Percentiles rank a stretch among this genome's conserved stretches.
These are phyloP conservation scores for Suillus subalutaceus DNA, from an alignment of 768 basidiomycete species.

Conservation along the genomic window DNA sequence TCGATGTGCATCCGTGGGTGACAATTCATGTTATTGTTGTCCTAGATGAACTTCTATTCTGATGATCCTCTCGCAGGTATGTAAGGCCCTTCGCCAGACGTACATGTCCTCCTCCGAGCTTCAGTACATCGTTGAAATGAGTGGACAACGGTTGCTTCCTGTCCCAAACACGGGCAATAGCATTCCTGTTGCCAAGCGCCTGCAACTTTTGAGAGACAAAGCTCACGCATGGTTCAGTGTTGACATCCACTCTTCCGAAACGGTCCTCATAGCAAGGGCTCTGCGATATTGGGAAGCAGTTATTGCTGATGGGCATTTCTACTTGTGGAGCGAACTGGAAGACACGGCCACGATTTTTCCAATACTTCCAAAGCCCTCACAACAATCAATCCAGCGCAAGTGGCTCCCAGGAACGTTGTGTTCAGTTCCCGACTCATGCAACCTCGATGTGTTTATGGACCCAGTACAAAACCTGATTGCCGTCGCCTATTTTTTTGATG, in stretches of 20 bases:
- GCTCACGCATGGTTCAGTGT: not conserved
- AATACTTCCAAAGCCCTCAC: not conserved
- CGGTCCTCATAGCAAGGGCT: not conserved
- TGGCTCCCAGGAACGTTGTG: not conserved
- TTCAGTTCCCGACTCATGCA: not conserved
- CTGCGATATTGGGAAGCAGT: fast-evolving
- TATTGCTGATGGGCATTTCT: not conserved
- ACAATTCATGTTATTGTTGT: not conserved
- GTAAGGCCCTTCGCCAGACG: not conserved
- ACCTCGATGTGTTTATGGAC: not conserved
- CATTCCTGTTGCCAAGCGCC: not conserved
- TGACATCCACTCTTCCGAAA: not conserved
- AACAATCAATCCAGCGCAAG: not conserved
- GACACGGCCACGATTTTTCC: not conserved
- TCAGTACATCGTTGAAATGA: not conserved
- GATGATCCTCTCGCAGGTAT: not conserved
- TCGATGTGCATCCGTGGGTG: not conserved
- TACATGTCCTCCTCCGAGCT: not conserved
- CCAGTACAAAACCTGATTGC: not conserved
- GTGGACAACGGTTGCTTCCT: not conserved
- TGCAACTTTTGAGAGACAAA: not conserved
- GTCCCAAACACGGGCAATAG: not conserved
- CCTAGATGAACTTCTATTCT: not conserved
- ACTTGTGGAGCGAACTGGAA: not conserved
- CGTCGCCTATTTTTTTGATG: not conserved